Percentiles rank a stretch among this genome's conserved stretches.
These are phyloP conservation scores for Phytophthora fragariaefolia DNA, from an alignment of 352 stramenopile species.

Conservation along the genomic window DNA sequence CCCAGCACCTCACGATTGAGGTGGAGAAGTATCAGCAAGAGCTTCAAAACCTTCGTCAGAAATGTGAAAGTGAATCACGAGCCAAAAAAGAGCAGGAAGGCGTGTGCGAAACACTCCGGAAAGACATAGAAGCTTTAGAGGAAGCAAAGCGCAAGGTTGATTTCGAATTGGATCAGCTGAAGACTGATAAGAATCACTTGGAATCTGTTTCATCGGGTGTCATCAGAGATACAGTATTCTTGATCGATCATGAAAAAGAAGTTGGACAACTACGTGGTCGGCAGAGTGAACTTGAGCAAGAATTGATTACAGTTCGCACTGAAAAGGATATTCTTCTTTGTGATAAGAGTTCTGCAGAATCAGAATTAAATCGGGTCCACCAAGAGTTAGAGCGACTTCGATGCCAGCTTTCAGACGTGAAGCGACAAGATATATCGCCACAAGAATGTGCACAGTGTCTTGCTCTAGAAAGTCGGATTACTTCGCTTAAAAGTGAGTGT, in stretches of 20 bases:
- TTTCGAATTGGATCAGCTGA: slow-evolving; percentile 21
- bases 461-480: slow-evolving; percentile 21
- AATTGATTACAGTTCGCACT: slow-evolving; percentile 19
- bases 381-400: slow-evolving; percentile 21
- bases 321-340: slow-evolving; percentile 20
- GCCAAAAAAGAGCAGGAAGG: slow-evolving; percentile 28
- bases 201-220: slow-evolving; percentile 21
- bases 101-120: slow-evolving; percentile 18
- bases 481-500: slow-evolving; percentile 24
- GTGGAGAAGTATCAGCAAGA: slow-evolving; percentile 22
- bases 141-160: slow-evolving; percentile 23
- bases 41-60: slow-evolving; percentile 20
- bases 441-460: slow-evolving; percentile 22
- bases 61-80: slow-evolving; percentile 20
- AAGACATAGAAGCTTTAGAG: slow-evolving; percentile 25
- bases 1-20: slow-evolving; percentile 1
- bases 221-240: slow-evolving; percentile 3
- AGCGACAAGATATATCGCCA: not conserved
- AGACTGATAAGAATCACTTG: slow-evolving; percentile 34
- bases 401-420: slow-evolving; percentile 12
- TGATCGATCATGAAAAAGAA: slow-evolving; percentile 37
- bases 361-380: not conserved
- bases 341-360: slow-evolving; percentile 21
- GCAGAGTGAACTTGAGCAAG: slow-evolving; percentile 23
- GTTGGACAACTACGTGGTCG: slow-evolving; percentile 26